Base-by-base conservation (phyloP, 2,329 filamentous ascomycete genomes). In the Sphaerulina musiva region DNA sequence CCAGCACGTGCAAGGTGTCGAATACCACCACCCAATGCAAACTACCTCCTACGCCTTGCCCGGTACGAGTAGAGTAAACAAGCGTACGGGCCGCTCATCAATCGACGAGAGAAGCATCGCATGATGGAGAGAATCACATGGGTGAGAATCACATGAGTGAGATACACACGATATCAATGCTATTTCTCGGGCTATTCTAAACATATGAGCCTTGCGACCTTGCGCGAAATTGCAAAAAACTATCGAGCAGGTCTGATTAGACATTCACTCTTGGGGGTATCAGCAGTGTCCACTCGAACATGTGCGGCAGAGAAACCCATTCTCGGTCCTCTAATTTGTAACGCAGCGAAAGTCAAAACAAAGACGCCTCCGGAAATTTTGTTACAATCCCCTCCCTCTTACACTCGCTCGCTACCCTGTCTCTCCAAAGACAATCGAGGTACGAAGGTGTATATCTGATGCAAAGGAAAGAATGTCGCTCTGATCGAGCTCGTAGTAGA, bases 231-330 rank as follows among this genome's bases (percentile, higher is more conserved):
- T 38, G 29, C 40, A 49, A 49, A 36, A 51, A 41, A 32, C 48
- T 51, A 51, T 29, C 40, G 41, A 51, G 48, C 48, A 41, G 31
- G 11, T 40, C 39, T 50, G 40, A 45, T 40, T 39, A 34, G 41
- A 45, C 41, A 39, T 51, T 31, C 54, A 41, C 59, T 58, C 57
- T 53, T 46, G 46, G 48, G 58, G 59, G 59, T 61, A 61, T 61
- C 59, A 57, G 55, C 58, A 51, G 34, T 50, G 47, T 50, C 36
- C 14, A 34, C 39, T 34, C 23, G 23, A 51, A 50, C 34, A 23
- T 36, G 36, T 50, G 51, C 51, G 32, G 12, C 40, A 32, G 39
- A 51, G 48, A 51, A 50, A 7, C 31, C 39, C 26, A 44, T 49
- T 38, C 34, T n/a, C 12, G 34, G 38, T 50, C 39, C 9, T 45